phyloP scores from a whole-genome alignment of 139 green algal species.

The Chara braunii region DNA sequence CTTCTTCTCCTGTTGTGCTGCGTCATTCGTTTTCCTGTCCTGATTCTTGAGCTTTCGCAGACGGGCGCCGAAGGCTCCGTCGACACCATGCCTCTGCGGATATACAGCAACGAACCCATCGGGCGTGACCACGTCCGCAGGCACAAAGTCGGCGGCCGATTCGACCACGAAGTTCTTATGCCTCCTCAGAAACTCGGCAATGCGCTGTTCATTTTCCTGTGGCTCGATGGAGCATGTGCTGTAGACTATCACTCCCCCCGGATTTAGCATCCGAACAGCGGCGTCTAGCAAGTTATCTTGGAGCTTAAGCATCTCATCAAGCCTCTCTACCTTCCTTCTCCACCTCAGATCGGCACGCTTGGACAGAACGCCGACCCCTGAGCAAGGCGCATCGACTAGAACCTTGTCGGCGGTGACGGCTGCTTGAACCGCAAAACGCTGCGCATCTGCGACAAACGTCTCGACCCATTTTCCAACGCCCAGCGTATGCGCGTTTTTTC shows the following conservation, averaged over 20 bases:
- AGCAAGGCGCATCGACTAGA: constrained; percentile 83
- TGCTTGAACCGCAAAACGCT: constrained; percentile 1
- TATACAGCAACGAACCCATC: constrained; percentile 57
- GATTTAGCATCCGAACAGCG: constrained; percentile 57
- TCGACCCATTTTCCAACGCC: constrained; percentile 5
- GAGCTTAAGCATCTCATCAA: constrained; percentile 48
- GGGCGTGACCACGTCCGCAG: constrained; percentile 37
- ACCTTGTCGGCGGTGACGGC: constrained; percentile 46
- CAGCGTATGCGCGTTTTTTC: constrained; percentile 15
- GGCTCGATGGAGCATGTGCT: constrained; percentile 68
- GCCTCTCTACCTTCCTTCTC: constrained; percentile 51
- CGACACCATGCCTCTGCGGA: constrained; percentile 68
- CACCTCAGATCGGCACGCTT: constrained; percentile 84
- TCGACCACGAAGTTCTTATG: constrained; percentile 29
- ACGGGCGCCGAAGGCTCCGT: constrained; percentile 75
- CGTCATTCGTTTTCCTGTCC: no score
- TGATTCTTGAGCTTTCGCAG: no score
- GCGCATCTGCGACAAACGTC: constrained; percentile 8
- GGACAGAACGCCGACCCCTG: constrained; percentile 72
- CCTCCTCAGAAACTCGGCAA: constrained; percentile 45
- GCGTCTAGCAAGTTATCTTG: constrained; percentile 63
- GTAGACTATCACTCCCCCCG: constrained; percentile 81
- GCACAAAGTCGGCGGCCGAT: constrained; percentile 1
- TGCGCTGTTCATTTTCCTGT: constrained; percentile 54
- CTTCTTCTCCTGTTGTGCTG: no score